A percentile compares a stretch with the other conserved stretches of the same genome.
Conservation (phyloP, 2,329 filamentous ascomycete genomes). For the Lachnellula occidentalis region DNA sequence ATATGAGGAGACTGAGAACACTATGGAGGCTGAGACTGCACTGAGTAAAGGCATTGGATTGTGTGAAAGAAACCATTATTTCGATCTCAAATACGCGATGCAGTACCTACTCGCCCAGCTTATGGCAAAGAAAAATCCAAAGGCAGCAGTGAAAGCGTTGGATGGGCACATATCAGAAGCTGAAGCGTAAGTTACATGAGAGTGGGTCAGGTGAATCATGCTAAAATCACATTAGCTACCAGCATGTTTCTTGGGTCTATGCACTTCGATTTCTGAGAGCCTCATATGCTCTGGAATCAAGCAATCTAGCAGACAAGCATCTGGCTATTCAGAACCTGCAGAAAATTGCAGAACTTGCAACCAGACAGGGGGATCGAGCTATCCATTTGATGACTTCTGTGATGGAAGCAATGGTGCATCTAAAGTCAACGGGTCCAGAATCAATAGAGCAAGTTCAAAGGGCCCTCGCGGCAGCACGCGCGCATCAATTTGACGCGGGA, state of each 20-base stretch:
- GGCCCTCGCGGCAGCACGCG: constrained; percentile 68
- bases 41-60: constrained; percentile 66
- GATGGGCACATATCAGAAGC: constrained; percentile 65
- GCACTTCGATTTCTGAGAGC: constrained; percentile 70
- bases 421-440: constrained; percentile 59
- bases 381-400: constrained; percentile 61
- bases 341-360: constrained; percentile 54
- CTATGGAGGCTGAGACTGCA: constrained; percentile 66
- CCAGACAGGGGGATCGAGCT: constrained; percentile 54
- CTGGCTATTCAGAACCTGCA: constrained; percentile 65
- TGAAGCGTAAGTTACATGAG: constrained; percentile 47
- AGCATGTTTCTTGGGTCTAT: constrained; percentile 69
- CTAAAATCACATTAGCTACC: constrained; percentile 37
- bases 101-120: constrained; percentile 67
- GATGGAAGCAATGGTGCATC: constrained; percentile 63
- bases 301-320: constrained; percentile 54
- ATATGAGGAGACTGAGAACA: constrained; percentile 68
- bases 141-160: constrained; percentile 66
- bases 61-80: constrained; percentile 58
- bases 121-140: constrained; percentile 64
- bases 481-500: constrained; percentile 62
- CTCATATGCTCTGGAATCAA: constrained; percentile 59
- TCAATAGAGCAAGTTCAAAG: constrained; percentile 64
- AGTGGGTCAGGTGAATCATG: background rate
- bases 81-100: constrained; percentile 72